Percentiles rank a stretch among this genome's conserved stretches.
Evolutionary conservation across 2,329 filamentous ascomycete species (phyloP).

Genomic region (Cordyceps cicadae): DNA sequence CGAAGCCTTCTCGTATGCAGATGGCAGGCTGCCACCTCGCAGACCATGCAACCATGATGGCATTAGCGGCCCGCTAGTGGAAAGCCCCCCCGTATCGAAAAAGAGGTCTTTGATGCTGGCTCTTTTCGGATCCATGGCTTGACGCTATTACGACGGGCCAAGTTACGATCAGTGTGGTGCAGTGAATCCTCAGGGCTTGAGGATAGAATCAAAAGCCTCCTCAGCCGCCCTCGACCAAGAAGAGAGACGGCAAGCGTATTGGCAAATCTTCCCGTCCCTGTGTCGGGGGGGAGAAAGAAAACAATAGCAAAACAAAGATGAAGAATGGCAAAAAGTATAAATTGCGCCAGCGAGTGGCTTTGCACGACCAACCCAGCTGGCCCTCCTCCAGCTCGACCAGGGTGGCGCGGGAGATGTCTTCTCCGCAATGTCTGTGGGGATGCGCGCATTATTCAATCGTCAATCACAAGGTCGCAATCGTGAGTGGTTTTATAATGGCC

Average conservation of each 20-base stretch:
- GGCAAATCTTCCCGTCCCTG: neutral
- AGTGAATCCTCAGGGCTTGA: neutral
- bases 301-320: neutral
- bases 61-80: constrained; percentile 2
- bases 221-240: neutral
- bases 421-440: constrained; percentile 8
- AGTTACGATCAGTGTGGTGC: neutral
- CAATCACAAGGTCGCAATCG: neutral
- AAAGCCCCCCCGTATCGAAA: constrained; percentile 7
- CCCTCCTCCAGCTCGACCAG: constrained; percentile 10
- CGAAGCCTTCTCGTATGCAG: constrained; percentile 9
- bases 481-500: neutral
- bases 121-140: neutral
- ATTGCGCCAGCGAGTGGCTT: neutral
- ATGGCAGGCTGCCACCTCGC: neutral
- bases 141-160: neutral
- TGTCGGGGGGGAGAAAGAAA: neutral
- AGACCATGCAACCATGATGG: constrained; percentile 3
- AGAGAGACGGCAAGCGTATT: neutral
- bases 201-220: neutral
- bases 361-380: neutral
- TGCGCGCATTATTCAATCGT: neutral
- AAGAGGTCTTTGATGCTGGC: constrained; percentile 1
- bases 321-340: neutral
- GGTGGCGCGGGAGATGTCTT: constrained; percentile 2